Evolutionary conservation across 768 basidiomycete genomes (phyloP).

Genomic region (Phaeotremella fagi): DNA sequence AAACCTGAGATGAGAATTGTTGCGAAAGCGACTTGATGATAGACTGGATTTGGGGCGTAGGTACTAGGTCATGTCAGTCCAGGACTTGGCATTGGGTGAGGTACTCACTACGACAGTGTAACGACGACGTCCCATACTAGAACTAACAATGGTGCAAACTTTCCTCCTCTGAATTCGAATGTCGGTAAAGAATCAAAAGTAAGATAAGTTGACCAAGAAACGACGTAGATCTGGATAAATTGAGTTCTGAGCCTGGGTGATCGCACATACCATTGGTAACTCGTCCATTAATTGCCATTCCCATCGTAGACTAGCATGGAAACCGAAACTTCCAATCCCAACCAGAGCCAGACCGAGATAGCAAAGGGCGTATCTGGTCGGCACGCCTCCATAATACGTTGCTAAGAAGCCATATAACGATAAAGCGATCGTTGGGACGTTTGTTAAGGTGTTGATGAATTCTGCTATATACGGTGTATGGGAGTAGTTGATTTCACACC

Average conservation of each 20-base stretch:
- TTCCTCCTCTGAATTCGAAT: constrained; percentile 28
- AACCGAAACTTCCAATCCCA: constrained; percentile 71
- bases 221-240: constrained; percentile 56
- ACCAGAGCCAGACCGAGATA: constrained; percentile 59
- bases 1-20: constrained; percentile 55
- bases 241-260: neutral
- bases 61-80: no score
- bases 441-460: constrained; percentile 69
- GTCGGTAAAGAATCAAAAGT: constrained; percentile 52
- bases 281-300: constrained; percentile 73
- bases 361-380: constrained; percentile 44
- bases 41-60: constrained; percentile 67
- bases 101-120: constrained; percentile 69
- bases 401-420: constrained; percentile 55
- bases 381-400: constrained; percentile 45
- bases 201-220: constrained; percentile 59
- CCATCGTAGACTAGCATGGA: constrained; percentile 71
- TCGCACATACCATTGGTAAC: constrained; percentile 60
- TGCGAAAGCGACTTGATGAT: constrained; percentile 73
- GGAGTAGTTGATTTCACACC: constrained; percentile 66
- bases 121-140: constrained; percentile 59
- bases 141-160: constrained; percentile 24
- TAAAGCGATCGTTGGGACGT: constrained; percentile 58
- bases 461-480: constrained; percentile 74
- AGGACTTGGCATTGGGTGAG: neutral